These are phyloP conservation scores for Wickerhamomyces queroliae DNA, from an alignment of 805 yeast species.

Conservation along the genomic window DNA sequence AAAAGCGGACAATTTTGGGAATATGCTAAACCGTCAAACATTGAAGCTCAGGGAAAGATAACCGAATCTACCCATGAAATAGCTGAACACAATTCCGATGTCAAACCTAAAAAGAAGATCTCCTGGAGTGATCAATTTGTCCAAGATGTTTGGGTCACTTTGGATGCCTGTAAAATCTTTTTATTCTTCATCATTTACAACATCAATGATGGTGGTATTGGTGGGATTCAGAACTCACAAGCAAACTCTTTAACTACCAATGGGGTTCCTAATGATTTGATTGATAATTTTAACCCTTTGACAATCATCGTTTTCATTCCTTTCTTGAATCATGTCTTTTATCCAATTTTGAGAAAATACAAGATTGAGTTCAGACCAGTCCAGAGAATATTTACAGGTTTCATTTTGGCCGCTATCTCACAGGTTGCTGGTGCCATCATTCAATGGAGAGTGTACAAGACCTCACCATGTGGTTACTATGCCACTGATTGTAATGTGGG, in stretches of 20 bases:
- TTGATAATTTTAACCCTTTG: conserved; percentile 71
- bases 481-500: conserved; percentile 47
- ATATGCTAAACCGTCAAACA: conserved; percentile 56
- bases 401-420: conserved; percentile 49
- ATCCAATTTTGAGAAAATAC: conserved; percentile 43
- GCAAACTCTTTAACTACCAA: conserved; percentile 71
- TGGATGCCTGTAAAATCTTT: conserved; percentile 70
- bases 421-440: conserved; percentile 43
- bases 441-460: conserved; percentile 60
- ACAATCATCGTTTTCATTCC: conserved; percentile 78
- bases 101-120: conserved; percentile 12
- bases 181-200: conserved; percentile 67
- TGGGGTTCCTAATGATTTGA: conserved; percentile 75
- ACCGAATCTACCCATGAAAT: too few species aligned
- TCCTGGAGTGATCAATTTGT: conserved; percentile 68
- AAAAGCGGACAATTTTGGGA: conserved; percentile 40
- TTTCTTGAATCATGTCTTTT: conserved; percentile 53
- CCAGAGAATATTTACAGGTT: conserved; percentile 66
- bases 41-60: too few species aligned
- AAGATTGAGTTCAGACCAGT: conserved; percentile 60
- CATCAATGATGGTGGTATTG: conserved; percentile 66
- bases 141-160: conserved; percentile 62
- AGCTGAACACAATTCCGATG: too few species aligned
- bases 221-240: conserved; percentile 35
- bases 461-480: conserved; percentile 68